Percentiles rank a stretch among this genome's conserved stretches.
Conservation (phyloP, 2,329 filamentous ascomycete species). For the Colletotrichum melonis region DNA sequence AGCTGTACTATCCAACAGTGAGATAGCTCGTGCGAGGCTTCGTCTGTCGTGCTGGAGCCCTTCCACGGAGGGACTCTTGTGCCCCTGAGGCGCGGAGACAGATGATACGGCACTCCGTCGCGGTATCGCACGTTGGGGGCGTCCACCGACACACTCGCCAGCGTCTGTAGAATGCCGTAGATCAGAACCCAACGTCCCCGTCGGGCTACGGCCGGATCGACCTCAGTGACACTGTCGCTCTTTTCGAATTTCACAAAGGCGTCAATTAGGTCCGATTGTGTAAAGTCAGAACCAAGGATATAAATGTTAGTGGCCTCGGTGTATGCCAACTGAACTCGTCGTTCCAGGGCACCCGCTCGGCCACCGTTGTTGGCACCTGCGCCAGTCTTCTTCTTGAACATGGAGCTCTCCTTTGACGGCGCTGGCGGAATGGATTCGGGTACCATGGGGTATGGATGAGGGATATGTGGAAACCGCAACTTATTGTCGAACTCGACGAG, state of each 20-base stretch:
- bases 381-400: slow-evolving; percentile 47
- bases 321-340: slow-evolving; percentile 66
- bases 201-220: slow-evolving; percentile 66
- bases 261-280: slow-evolving; percentile 65
- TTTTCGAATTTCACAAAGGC: slow-evolving; percentile 69
- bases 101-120: slow-evolving; percentile 66
- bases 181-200: slow-evolving; percentile 71
- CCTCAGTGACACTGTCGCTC: slow-evolving; percentile 58
- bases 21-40: slow-evolving; percentile 61
- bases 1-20: slow-evolving; percentile 62
- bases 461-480: slow-evolving; percentile 72
- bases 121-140: slow-evolving; percentile 63
- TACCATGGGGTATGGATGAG: slow-evolving; percentile 74
- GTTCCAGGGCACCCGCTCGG: slow-evolving; percentile 51
- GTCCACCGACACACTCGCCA: slow-evolving; percentile 70
- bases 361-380: slow-evolving; percentile 36
- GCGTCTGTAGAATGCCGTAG: slow-evolving; percentile 69
- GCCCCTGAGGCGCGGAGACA: slow-evolving; percentile 64
- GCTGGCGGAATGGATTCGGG: slow-evolving; percentile 61
- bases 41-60: slow-evolving; percentile 43
- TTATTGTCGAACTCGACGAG: slow-evolving; percentile 73
- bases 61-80: slow-evolving; percentile 67
- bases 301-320: slow-evolving; percentile 71
- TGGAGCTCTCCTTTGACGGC: slow-evolving; percentile 40
- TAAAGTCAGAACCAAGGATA: slow-evolving; percentile 63